Conservation (phyloP, 2,329 filamentous ascomycete species). For the Trichoderma harzianum region DNA sequence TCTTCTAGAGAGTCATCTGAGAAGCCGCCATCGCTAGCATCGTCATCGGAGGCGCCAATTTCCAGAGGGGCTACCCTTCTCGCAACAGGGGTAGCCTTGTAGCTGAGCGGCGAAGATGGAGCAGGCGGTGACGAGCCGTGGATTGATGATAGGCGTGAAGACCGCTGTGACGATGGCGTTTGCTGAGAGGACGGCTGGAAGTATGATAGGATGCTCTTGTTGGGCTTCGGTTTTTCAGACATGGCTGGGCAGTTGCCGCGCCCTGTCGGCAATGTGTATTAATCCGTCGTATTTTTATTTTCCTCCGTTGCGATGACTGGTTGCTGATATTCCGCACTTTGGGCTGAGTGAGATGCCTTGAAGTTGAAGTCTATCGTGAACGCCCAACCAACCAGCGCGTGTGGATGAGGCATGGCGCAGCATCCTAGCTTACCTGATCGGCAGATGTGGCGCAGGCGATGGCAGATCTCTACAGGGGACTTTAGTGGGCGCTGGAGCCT, state of each 20-base stretch:
- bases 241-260: background rate
- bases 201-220: constrained; percentile 38
- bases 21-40: constrained; percentile 52
- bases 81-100: constrained; percentile 26
- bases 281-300: background rate
- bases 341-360: background rate
- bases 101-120: constrained; percentile 27
- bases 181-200: constrained; percentile 32
- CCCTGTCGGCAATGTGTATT: background rate
- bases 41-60: constrained; percentile 70
- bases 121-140: constrained; percentile 24
- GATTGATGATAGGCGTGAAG: constrained; percentile 15
- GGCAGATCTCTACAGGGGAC: background rate
- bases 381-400: background rate
- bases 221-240: constrained; percentile 22
- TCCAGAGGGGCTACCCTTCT: constrained; percentile 27
- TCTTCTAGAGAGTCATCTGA: constrained; percentile 59
- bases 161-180: constrained; percentile 7
- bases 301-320: background rate
- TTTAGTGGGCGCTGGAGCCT: background rate
- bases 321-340: background rate
- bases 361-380: background rate
- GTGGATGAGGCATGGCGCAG: constrained; percentile 10
- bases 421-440: constrained; percentile 6
- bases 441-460: constrained; percentile 12